A percentile compares a stretch with the other conserved stretches of the same genome.
These are phyloP conservation scores for Colletotrichum cuscutae DNA, from an alignment of 2,329 filamentous ascomycete genomes.

Conservation along the genomic window DNA sequence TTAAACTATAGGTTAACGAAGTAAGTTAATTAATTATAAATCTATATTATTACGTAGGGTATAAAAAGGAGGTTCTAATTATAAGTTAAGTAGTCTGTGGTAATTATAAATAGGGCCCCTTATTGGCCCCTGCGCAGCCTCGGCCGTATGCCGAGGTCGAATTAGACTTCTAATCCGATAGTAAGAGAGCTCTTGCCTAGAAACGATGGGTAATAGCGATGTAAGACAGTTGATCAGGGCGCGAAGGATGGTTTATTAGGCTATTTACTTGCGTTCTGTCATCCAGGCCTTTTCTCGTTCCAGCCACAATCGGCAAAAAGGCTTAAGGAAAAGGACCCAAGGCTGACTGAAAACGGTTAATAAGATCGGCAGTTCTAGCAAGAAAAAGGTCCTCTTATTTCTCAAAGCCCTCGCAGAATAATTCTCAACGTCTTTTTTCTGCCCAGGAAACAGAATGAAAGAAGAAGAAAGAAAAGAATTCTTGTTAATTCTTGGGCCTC, in stretches of 20 bases:
- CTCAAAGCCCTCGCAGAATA: slow-evolving; percentile 11
- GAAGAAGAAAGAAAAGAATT: not conserved
- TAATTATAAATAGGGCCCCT: too few species aligned
- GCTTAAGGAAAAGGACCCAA: not conserved
- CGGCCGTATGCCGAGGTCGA: too few species aligned
- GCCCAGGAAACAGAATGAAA: not conserved
- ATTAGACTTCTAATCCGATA: too few species aligned
- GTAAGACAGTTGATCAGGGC: not conserved
- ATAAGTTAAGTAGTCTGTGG: too few species aligned
- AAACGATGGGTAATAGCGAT: not conserved
- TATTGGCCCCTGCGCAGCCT: too few species aligned
- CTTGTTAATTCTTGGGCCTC: not conserved
- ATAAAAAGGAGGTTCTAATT: too few species aligned
- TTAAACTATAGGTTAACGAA: too few species aligned
- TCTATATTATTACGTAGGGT: too few species aligned
- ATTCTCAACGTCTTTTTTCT: not conserved
- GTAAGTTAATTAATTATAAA: too few species aligned
- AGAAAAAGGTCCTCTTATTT: not conserved
- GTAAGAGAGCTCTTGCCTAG: not conserved
- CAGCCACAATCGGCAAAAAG: slow-evolving; percentile 7
- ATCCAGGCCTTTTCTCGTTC: not conserved
- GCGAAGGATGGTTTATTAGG: not conserved
- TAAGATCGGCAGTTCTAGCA: slow-evolving; percentile 9
- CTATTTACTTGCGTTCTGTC: slow-evolving; percentile 1
- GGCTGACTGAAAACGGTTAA: slow-evolving; percentile 8